These are phyloP conservation scores for Sindora glabra DNA, from an alignment of 306 rosid species.

Conservation along the genomic window DNA sequence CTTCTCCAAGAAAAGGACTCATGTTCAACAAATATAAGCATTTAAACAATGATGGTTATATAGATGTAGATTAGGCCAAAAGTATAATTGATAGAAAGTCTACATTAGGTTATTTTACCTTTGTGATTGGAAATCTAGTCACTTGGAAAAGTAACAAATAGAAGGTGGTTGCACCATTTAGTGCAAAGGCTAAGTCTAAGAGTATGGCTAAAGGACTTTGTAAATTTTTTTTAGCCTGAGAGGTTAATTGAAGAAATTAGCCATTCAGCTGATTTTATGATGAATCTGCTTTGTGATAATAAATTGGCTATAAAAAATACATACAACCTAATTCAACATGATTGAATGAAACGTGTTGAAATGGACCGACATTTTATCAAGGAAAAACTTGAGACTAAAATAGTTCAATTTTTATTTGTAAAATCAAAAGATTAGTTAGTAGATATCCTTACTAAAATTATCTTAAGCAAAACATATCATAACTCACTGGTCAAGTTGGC, in stretches of 20 bases:
- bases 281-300: too few species aligned
- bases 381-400: background rate
- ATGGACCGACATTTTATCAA: background rate
- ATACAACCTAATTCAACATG: background rate
- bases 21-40: too few species aligned
- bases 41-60: background rate
- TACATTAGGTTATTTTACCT: background rate
- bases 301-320: background rate
- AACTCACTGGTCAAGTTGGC: too few species aligned
- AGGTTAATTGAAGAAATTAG: background rate
- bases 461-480: background rate
- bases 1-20: too few species aligned
- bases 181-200: background rate
- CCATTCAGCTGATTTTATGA: too few species aligned
- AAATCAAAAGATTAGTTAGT: background rate
- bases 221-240: background rate
- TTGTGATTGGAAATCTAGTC: background rate
- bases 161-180: background rate
- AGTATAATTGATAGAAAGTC: background rate
- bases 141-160: background rate
- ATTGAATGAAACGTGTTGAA: background rate
- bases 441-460: background rate
- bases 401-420: background rate
- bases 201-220: background rate
- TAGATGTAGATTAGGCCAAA: background rate